Evolutionary conservation across 495 filamentous ascomycete genomes (phyloP).

Genomic region (Penicillium ucsense): DNA sequence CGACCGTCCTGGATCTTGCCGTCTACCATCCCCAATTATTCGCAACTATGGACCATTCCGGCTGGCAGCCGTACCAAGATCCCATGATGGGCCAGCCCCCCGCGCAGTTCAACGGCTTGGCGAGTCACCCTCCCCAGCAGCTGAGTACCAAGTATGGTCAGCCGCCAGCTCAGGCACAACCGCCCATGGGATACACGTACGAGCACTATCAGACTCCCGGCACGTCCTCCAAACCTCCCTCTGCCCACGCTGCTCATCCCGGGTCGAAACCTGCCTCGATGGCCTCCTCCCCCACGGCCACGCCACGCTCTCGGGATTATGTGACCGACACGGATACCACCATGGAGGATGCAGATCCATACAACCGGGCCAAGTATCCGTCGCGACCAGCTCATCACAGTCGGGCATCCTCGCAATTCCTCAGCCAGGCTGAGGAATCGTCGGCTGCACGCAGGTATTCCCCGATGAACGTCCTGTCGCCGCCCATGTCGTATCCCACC

Average conservation of each 20-base stretch:
- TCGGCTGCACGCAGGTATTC: constrained; percentile 86
- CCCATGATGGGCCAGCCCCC: constrained; percentile 30
- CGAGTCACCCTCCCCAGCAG: constrained; percentile 28
- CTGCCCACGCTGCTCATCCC: constrained; percentile 42
- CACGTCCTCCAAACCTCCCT: constrained; percentile 33
- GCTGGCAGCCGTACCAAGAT: constrained; percentile 45
- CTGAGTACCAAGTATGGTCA: constrained; percentile 37
- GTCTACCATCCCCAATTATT: not conserved
- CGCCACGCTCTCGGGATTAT: constrained; percentile 59
- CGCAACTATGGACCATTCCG: constrained; percentile 34
- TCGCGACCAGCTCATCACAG: constrained; percentile 59
- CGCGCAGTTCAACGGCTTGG: constrained; percentile 32
- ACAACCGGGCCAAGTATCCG: constrained; percentile 69
- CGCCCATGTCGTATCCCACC: constrained; percentile 46
- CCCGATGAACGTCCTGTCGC: constrained; percentile 76
- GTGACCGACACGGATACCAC: constrained; percentile 67
- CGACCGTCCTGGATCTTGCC: not conserved
- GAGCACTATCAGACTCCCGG: constrained; percentile 55
- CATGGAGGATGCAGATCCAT: constrained; percentile 89
- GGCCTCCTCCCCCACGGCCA: constrained; percentile 54
- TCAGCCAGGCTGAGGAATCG: constrained; percentile 60
- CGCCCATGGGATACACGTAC: constrained; percentile 61
- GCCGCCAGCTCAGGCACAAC: constrained; percentile 42
- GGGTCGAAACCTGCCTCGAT: constrained; percentile 45
- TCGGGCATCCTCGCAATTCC: constrained; percentile 52